A percentile compares a stretch with the other conserved stretches of the same genome.
Evolutionary conservation across 2,329 filamentous ascomycete genomes (phyloP).

Genomic region (Sarocladiaceae sp.): DNA sequence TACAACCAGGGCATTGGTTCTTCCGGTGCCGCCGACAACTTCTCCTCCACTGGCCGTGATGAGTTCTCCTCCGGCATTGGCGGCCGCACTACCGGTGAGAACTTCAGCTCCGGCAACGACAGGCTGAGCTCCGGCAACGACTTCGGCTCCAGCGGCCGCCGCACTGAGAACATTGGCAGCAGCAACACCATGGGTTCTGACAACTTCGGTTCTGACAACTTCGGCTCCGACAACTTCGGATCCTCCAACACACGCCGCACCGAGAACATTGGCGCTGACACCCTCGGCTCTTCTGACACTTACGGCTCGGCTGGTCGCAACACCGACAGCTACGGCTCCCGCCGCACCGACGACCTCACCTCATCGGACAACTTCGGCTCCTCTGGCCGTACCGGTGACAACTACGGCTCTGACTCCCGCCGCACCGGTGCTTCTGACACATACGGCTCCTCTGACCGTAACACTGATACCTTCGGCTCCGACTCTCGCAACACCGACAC

Average conservation of each 20-base stretch:
- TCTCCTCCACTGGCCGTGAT: background rate
- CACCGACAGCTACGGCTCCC: slow-evolving; percentile 13
- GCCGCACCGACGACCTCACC: slow-evolving; percentile 10
- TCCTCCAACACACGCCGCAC: slow-evolving; percentile 11
- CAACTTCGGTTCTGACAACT: slow-evolving; percentile 11
- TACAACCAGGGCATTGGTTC: background rate
- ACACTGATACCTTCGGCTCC: slow-evolving; percentile 5
- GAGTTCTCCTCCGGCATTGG: background rate
- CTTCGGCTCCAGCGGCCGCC: background rate
- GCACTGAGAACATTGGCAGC: slow-evolving; percentile 8
- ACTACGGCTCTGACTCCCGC: slow-evolving; percentile 14
- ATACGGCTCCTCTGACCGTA: slow-evolving; percentile 12
- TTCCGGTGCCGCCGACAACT: background rate
- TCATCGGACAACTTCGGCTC: slow-evolving; percentile 14
- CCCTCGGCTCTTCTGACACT: slow-evolving; percentile 15
- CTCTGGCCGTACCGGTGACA: slow-evolving; percentile 13
- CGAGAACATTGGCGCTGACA: slow-evolving; percentile 21
- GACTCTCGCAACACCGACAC: slow-evolving; percentile 11
- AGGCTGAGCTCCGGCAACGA: background rate
- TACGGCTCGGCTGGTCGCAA: slow-evolving; percentile 12
- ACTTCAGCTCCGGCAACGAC: background rate
- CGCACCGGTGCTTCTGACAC: slow-evolving; percentile 15
- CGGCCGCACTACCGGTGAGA: background rate
- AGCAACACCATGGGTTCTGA: slow-evolving; percentile 13
- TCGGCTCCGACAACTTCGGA: slow-evolving; percentile 3